Base-by-base conservation (phyloP, 1,284 basidiomycete species). In the Puccinia coronata region DNA sequence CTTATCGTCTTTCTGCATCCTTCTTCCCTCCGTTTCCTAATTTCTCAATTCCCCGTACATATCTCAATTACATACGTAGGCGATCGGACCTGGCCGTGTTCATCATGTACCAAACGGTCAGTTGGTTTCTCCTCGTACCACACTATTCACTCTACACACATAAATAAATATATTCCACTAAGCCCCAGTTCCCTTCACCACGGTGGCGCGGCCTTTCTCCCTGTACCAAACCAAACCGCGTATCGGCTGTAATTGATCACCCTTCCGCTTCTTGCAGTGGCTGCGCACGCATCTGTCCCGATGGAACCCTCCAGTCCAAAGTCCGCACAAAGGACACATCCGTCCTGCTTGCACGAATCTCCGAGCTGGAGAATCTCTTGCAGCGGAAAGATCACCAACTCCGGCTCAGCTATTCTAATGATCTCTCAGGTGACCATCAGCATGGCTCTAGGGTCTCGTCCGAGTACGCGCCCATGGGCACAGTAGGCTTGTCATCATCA, bases 301-400 rank as follows among this genome's bases (percentile, higher is more conserved):
- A 80, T 41, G 78, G 78, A 43, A 80, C 78, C 8, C 69, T 80
- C 3, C 78, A 80, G 51, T 67, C 78, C 31, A 80, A 80, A 63
- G 69, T 80, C 47, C 67, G 78, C 31, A 59, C 78, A 11, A 80
- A 80, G 67, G 78, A 80, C 53, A 80, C 78, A n/a, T 80, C 78
- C 20, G 57, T 80, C 14, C 34, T 80, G 18, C 65, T 80, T 8
- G 69, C 78, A 20, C 72, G 69, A 57, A 80, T 80, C 41, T 39
- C 78, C 11, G 78, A 80, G 57, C 39, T 80, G 25, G 78, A 80
- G 28, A 80, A 63, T 43, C 55, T 72, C 18, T n/a, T 80, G 20
- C 78, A 63, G 25, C 39, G 71, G 41, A 72, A 80, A 36, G 78
- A 80, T n/a, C 78, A 57, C 25, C 67, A 61, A 25, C 25, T 79